phyloP scores from a whole-genome alignment of 306 rosid genomes.

The Prunus mira region DNA sequence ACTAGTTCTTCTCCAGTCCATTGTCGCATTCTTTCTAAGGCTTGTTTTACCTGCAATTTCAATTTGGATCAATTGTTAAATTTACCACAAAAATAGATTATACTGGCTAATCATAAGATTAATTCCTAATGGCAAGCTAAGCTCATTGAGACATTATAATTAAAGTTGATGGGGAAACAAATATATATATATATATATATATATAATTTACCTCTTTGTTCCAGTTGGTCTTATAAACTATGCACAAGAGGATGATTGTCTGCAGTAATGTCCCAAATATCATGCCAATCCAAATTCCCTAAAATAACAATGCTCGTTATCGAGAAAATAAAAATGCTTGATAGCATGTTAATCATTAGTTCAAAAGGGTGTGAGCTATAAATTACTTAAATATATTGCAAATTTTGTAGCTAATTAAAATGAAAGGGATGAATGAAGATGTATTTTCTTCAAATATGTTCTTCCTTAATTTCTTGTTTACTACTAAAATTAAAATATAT shows the following conservation, averaged over 20 bases:
- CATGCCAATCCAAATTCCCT: constrained; percentile 99
- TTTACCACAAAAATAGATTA: neutral
- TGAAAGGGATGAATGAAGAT: too few relatives aligned
- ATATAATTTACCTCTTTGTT: constrained; percentile 57
- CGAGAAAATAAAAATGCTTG: neutral
- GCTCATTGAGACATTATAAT: neutral
- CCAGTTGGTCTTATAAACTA: constrained; percentile 79
- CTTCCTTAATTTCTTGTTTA: neutral
- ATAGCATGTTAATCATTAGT: neutral
- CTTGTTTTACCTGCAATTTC: constrained; percentile 71
- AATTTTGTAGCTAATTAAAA: too few relatives aligned
- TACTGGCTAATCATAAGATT: too few relatives aligned
- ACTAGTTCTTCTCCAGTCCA: constrained; percentile 63
- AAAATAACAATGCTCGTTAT: constrained; percentile 15
- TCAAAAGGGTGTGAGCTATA: neutral
- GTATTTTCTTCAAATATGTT: neutral
- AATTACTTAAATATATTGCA: neutral
- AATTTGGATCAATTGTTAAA: neutral
- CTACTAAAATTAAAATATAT: too few relatives aligned
- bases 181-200: neutral
- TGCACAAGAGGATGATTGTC: constrained; percentile 57
- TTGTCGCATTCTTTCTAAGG: constrained; percentile 63
- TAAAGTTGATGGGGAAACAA: neutral
- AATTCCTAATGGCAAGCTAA: too few relatives aligned
- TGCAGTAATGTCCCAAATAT: constrained; percentile 80